phyloP scores from a whole-genome alignment of 495 filamentous ascomycete species.

The Pyronema omphalodes region DNA sequence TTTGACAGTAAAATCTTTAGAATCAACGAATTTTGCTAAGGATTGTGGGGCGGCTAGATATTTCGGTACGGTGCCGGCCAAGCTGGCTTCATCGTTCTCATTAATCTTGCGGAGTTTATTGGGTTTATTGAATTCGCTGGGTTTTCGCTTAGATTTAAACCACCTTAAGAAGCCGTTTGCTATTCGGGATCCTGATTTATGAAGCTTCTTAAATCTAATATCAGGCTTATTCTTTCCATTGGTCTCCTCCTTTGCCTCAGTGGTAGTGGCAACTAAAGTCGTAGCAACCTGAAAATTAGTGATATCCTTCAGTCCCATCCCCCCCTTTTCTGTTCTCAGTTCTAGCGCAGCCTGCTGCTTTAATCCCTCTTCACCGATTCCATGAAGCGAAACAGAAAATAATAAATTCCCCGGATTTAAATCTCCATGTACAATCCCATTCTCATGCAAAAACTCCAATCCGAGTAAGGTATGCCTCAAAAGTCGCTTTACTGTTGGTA shows the following conservation, averaged over 20 bases:
- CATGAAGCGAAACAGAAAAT: conserved; percentile 24
- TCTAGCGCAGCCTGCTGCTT: conserved; percentile 4
- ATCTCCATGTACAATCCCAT: conserved; percentile 32
- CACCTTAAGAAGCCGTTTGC: too few species aligned
- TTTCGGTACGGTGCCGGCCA: conserved; percentile 21
- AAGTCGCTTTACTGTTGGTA: conserved; percentile 27
- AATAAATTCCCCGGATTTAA: conserved; percentile 31
- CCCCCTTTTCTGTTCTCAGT: too few species aligned
- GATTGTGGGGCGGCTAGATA: conserved; percentile 26
- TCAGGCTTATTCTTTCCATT: too few species aligned
- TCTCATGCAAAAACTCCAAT: conserved; percentile 28
- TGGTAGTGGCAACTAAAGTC: conserved; percentile 3
- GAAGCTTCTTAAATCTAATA: too few species aligned
- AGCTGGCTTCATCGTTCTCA: conserved; percentile 24
- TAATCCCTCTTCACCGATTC: conserved; percentile 12
- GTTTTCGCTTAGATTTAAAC: too few species aligned
- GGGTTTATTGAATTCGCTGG: too few species aligned
- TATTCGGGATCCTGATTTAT: too few species aligned
- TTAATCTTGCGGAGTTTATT: conserved; percentile 10
- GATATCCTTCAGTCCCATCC: too few species aligned
- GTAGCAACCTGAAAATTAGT: too few species aligned
- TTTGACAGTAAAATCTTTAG: conserved; percentile 25
- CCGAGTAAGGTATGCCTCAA: conserved; percentile 28
- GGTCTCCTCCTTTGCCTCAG: conserved; percentile 14
- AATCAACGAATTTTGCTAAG: conserved; percentile 13